Evolutionary conservation across 208 protist species (phyloP), one percentile per base, ranked within the genome.

Genomic region (Trypanosoma platydactyli): DNA sequence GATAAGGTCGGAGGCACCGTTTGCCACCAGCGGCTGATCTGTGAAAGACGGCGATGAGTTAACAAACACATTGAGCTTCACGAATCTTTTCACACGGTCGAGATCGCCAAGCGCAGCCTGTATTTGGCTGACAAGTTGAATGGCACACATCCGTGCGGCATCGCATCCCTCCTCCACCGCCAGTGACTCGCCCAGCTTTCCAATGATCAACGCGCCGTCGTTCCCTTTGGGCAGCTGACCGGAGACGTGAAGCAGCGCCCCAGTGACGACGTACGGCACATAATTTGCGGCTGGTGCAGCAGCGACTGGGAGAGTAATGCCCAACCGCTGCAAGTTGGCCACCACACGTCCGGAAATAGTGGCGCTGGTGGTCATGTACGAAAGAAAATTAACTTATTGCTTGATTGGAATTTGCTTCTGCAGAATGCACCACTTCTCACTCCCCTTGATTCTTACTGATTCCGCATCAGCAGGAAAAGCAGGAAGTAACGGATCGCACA

Each of bases 1-100:
- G 22, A 94, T 76, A 42, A 92, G 45, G 54, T 94, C 85, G 5
- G 88, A 94, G 66, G 72, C 83, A 57, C 88, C 88, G 76, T 94
- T 88, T 24, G 85, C 85, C 16, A 94, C 88, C 7, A 77, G 45
- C 35, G 68, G 83, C 56, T 92, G 85, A 15, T 86, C 65, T 35
- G 81, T 78, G 65, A 91, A 91, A 45, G 51, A 64, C 45, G 68
- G 67, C 3, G 73, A 56, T 5, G 88, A 88, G 69, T 83, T 88
- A 9, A 94, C 85, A 74, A 86, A 94, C 60, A 80, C 85, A 49
- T 57, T 81, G 42, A 94, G 73, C 73, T 92, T 92, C 27, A 90
- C 81, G 40, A 94, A 81, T 30, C 80, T 88, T 63, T 80, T 86
- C 45, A 94, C 80, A 25, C 68, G 64, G 69, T 77, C 74, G 5